These are phyloP conservation scores for Chalara sp. DNA, from an alignment of 2,329 filamentous ascomycete genomes.

Conservation along the genomic window DNA sequence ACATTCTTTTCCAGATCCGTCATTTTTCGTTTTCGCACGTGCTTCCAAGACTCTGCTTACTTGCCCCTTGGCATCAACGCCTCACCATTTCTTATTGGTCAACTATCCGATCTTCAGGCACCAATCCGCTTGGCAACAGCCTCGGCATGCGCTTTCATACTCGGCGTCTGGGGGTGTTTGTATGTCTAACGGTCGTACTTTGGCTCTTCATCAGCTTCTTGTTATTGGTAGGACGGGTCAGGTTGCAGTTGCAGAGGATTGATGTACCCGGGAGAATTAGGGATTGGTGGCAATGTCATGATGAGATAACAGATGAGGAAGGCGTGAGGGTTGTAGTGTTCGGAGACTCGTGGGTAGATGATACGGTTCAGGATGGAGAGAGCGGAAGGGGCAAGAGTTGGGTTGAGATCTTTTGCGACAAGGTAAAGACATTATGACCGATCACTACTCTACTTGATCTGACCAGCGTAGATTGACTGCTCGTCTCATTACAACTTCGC, in stretches of 20 bases:
- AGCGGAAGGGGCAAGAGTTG: slow-evolving; percentile 20
- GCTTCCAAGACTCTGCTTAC: too few relatives aligned
- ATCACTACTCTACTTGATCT: neutral
- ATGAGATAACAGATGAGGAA: slow-evolving; percentile 1
- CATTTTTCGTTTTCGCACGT: too few relatives aligned
- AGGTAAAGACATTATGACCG: slow-evolving; percentile 14
- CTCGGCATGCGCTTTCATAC: slow-evolving; percentile 9
- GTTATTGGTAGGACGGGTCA: slow-evolving; percentile 11
- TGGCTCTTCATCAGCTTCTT: slow-evolving; percentile 15
- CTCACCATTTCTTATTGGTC: too few relatives aligned
- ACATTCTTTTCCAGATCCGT: neutral
- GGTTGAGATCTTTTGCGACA: slow-evolving; percentile 22
- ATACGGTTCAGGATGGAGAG: slow-evolving; percentile 9
- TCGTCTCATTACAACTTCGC: slow-evolving; percentile 23
- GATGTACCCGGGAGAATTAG: neutral
- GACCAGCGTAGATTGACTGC: slow-evolving; percentile 20
- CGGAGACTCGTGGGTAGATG: slow-evolving; percentile 26
- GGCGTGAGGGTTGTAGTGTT: slow-evolving; percentile 23
- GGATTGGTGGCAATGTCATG: neutral
- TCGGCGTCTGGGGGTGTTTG: slow-evolving; percentile 13
- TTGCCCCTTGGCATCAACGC: too few relatives aligned
- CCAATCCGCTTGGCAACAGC: neutral
- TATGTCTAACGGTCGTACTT: slow-evolving; percentile 17
- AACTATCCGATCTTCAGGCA: too few relatives aligned
- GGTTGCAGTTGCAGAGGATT: slow-evolving; percentile 17